A percentile compares a stretch with the other conserved stretches of the same genome.
Evolutionary conservation across 345 rosid genomes (phyloP).

Genomic region (Arabidopsis arenosa): DNA sequence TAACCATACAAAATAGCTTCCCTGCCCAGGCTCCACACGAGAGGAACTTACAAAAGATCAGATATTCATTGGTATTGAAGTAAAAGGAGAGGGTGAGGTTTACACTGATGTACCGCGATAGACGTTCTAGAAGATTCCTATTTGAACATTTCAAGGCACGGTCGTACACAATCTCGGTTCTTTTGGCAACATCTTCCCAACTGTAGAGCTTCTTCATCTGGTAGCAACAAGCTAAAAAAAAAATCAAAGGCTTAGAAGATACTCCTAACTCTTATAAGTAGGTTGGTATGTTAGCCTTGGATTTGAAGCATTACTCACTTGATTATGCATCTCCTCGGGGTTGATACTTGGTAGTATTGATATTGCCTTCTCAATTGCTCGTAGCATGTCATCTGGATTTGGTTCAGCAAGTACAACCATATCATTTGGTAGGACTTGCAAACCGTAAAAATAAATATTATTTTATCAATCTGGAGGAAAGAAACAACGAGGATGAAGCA

Average conservation of each 20-base stretch:
- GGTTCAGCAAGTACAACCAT: constrained; percentile 96
- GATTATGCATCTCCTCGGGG: constrained; percentile 83
- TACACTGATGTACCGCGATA: constrained; percentile 58
- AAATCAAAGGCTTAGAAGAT: neutral
- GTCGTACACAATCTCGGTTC: constrained; percentile 89
- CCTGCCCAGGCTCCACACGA: constrained; percentile 97
- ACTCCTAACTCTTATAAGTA: neutral
- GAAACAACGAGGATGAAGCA: neutral
- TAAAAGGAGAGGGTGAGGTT: neutral
- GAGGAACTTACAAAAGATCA: constrained; percentile 60
- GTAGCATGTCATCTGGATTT: constrained; percentile 92
- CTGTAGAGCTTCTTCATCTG: constrained; percentile 80
- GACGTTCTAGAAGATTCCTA: constrained; percentile 64
- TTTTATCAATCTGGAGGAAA: neutral
- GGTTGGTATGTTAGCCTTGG: neutral
- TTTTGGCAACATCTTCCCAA: constrained; percentile 96
- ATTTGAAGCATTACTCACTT: constrained; percentile 53
- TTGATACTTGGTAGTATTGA: constrained; percentile 79
- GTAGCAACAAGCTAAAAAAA: constrained; percentile 6
- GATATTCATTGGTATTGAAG: neutral
- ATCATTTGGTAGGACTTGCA: constrained; percentile 93
- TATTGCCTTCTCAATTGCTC: constrained; percentile 77
- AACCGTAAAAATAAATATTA: neutral
- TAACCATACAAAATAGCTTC: constrained; percentile 87
- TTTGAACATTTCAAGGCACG: constrained; percentile 74